Evolutionary conservation across 768 basidiomycete species (phyloP), one percentile per base, ranked within the genome.

Genomic region (Lactarius pseudohatsudake): DNA sequence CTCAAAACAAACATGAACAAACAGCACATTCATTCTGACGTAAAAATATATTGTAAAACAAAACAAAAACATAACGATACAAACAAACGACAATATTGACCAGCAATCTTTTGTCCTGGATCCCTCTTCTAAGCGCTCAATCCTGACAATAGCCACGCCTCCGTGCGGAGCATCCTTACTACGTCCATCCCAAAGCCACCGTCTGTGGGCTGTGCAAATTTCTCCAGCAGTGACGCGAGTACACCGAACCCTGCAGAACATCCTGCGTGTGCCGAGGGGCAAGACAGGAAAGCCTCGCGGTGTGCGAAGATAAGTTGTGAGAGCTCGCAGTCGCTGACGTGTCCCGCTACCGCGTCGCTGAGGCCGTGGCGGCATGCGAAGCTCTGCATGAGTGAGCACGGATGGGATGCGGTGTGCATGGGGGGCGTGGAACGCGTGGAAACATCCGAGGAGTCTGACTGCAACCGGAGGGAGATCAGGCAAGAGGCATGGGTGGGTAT

Each of bases 71-170:
- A 32, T 18, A 15, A 43, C 13, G 50, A 61, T 55, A 15, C 58
- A 20, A 36, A 1, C 18, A 20, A 36, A 2, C 18, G 18, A 43
- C 47, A 6, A 26, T 16, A 65, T 47, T 54, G 64, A 8, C 57
- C 47, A 26, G 36, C 57, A 13, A 18, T 28, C 50, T 26, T 40
- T 36, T 8, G 11, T 45, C 32, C 40, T 40, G 40, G 40, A 40
- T 40, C 22, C 32, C 2, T 47, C 2, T 32, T 2, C 54, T 64
- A 67, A 9, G 62, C 32, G 28, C 58, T 32, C 58, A 62, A 56
- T 3, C 66, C 66, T 6, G 66, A 67, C 62, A 67, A 50, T 2
- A 64, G 18, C 66, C 66, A 67, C 2, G 66, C 66, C 62, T 67
- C 66, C 0, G 57, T 59, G 58, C 66, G 66, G 28, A 67, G 62